Percentiles rank a stretch among this genome's conserved stretches.
Evolutionary conservation across 495 filamentous ascomycete species (phyloP).

Genomic region (Xylaria intraflava): DNA sequence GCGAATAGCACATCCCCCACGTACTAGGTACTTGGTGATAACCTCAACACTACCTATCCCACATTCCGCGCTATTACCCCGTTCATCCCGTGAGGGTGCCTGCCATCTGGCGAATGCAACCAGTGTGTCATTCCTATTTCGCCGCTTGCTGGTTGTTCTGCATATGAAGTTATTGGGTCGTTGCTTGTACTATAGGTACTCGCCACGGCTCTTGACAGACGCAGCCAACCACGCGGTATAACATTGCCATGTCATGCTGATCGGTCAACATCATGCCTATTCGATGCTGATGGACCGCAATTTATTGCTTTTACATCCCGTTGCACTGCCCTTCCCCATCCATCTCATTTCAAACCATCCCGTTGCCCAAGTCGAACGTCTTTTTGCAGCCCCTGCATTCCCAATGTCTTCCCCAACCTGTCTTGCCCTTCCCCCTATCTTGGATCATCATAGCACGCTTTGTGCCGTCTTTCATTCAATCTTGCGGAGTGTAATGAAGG

Average conservation of each 20-base stretch:
- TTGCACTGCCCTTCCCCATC: background rate
- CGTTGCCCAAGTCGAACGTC: conserved; percentile 1
- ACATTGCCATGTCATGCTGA: background rate
- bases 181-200: conserved; percentile 13
- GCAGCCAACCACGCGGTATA: conserved; percentile 4
- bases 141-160: conserved; percentile 32
- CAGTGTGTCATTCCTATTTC: conserved; percentile 34
- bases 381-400: background rate
- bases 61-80: no score
- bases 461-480: background rate
- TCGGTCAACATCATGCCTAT: background rate
- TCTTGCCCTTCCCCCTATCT: background rate
- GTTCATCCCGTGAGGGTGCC: conserved; percentile 13
- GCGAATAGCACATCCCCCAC: background rate
- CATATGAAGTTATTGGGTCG: conserved; percentile 25
- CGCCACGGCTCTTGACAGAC: background rate
- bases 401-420: conserved; percentile 1
- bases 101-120: conserved; percentile 41
- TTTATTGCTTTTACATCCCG: background rate
- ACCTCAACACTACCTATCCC: conserved; percentile 16
- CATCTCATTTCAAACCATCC: background rate
- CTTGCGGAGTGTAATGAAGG: background rate
- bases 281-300: background rate
- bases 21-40: conserved; percentile 2
- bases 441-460: background rate